These are phyloP conservation scores for Penstemon barbatus DNA, from an alignment of 257 asterid species.

Conservation along the genomic window DNA sequence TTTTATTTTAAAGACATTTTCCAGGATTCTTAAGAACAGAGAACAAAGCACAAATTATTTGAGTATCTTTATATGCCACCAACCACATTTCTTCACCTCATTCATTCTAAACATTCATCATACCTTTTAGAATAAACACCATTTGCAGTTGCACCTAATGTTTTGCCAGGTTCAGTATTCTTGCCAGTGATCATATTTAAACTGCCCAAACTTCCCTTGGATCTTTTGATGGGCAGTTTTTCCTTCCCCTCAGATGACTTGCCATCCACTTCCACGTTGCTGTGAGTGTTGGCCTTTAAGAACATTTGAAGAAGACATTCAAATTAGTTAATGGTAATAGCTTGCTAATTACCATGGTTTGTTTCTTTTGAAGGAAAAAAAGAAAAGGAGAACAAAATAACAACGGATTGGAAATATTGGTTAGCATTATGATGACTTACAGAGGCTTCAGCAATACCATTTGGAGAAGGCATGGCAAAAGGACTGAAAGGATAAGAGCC, in stretches of 20 bases:
- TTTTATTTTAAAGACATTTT: not conserved
- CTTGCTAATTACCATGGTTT: too few relatives aligned
- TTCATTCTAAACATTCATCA: not conserved
- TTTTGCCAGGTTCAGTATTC: constrained; percentile 61
- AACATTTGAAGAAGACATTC: not conserved
- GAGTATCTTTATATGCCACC: not conserved
- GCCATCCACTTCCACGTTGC: constrained; percentile 38
- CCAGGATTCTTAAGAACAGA: not conserved
- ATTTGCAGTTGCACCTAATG: constrained; percentile 67
- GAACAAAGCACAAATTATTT: not conserved
- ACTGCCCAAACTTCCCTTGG: constrained; percentile 68
- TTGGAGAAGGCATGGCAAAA: constrained; percentile 76
- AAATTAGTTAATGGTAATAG: too few relatives aligned
- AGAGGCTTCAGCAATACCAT: constrained; percentile 77
- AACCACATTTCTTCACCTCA: too few relatives aligned
- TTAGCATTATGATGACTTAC: constrained; percentile 44
- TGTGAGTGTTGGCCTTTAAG: constrained; percentile 38
- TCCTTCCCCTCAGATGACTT: constrained; percentile 48
- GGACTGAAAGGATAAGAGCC: constrained; percentile 62
- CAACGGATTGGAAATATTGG: too few relatives aligned
- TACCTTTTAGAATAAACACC: constrained; percentile 79
- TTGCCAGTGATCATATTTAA: constrained; percentile 83
- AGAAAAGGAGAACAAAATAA: too few relatives aligned
- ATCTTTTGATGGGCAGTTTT: constrained; percentile 57
- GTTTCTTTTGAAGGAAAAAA: too few relatives aligned